Percentiles rank a stretch among this genome's conserved stretches.
Evolutionary conservation across 2,329 filamentous ascomycete genomes (phyloP).

Genomic region (Colletotrichum cuscutae): DNA sequence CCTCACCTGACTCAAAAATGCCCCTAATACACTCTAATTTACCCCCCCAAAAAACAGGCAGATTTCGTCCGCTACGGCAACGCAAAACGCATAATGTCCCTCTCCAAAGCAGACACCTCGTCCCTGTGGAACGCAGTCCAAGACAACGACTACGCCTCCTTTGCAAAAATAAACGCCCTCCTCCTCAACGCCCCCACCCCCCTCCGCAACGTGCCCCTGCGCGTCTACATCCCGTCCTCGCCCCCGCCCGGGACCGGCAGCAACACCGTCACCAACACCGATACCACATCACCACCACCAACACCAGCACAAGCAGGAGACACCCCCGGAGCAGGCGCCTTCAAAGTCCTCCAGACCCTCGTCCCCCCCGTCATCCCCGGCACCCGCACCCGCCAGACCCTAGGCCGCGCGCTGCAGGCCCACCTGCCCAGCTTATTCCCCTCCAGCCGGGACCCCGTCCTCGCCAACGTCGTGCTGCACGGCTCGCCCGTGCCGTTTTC

Average conservation of each 20-base stretch:
- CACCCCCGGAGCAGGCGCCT: constrained; percentile 57
- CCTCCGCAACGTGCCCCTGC: constrained; percentile 85
- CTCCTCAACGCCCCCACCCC: constrained; percentile 80
- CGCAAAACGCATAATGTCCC: constrained; percentile 88
- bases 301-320: not conserved
- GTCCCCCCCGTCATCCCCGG: constrained; percentile 60
- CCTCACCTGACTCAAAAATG: not conserved
- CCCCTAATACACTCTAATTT: not conserved
- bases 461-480: constrained; percentile 87
- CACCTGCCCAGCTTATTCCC: constrained; percentile 87
- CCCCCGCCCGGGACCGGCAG: constrained; percentile 48
- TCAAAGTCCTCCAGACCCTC: constrained; percentile 81
- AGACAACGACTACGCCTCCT: constrained; percentile 79
- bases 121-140: constrained; percentile 84
- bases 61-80: constrained; percentile 90
- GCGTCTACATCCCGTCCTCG: constrained; percentile 82
- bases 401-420: constrained; percentile 81
- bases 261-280: not conserved
- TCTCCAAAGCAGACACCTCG: constrained; percentile 86
- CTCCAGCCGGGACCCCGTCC: constrained; percentile 82
- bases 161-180: constrained; percentile 78
- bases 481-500: constrained; percentile 84
- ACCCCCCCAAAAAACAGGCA: constrained; percentile 58
- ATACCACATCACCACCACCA: constrained; percentile 20
- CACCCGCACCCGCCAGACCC: constrained; percentile 55